Evolutionary conservation across 148 eudicot species (phyloP).

Genomic region (Suaeda aralocaspica): DNA sequence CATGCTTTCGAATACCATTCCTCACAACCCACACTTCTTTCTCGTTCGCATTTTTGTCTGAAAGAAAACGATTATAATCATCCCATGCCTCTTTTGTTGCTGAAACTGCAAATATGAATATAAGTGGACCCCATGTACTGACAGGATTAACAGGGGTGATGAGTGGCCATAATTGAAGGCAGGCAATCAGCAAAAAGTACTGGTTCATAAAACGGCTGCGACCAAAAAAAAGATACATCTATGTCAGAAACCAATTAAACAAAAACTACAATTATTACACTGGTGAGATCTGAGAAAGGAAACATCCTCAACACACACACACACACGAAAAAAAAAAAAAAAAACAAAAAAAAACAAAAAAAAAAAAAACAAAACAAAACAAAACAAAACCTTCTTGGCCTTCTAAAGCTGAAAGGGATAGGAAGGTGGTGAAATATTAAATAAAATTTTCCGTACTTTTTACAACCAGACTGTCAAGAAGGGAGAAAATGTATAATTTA

Average conservation of each 20-base stretch:
- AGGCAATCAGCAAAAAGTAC: conserved; percentile 97
- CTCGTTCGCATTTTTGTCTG: conserved; percentile 94
- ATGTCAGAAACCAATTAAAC: conserved; percentile 15
- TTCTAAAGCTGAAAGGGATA: background rate
- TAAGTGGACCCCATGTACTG: conserved; percentile 95
- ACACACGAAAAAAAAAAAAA: background rate
- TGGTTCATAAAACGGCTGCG: conserved; percentile 98
- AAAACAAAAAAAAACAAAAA: background rate
- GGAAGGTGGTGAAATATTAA: background rate
- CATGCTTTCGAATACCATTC: conserved; percentile 68
- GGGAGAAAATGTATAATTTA: too few relatives aligned
- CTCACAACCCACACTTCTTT: conserved; percentile 94
- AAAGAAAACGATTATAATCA: conserved; percentile 91
- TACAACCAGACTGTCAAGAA: too few relatives aligned
- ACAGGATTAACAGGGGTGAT: conserved; percentile 99
- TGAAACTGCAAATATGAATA: conserved; percentile 92
- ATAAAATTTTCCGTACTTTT: too few relatives aligned
- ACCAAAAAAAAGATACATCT: conserved; percentile 22
- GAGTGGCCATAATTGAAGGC: conserved; percentile 97
- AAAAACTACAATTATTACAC: background rate
- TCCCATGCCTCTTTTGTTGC: conserved; percentile 99
- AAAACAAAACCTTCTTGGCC: too few relatives aligned
- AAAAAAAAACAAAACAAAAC: too few relatives aligned
- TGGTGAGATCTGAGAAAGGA: conserved; percentile 6
- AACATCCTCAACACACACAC: background rate